These are phyloP conservation scores for Leccinum uliginosum DNA, from an alignment of 768 basidiomycete species.

Conservation along the genomic window DNA sequence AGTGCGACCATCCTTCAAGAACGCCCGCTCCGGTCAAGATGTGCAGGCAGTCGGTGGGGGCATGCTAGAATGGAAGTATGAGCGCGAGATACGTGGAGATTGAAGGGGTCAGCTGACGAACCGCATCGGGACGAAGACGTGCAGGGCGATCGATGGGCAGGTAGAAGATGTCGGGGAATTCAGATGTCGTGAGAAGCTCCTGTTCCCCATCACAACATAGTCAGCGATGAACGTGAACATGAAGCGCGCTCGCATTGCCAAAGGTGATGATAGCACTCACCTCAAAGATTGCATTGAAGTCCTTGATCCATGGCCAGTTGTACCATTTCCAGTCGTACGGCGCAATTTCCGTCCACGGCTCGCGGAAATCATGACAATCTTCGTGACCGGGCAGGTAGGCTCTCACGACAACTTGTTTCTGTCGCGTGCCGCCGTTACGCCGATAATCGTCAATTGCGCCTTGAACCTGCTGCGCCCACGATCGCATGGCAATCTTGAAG, in stretches of 20 bases:
- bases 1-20: constrained; percentile 49
- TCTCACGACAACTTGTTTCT: constrained; percentile 49
- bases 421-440: constrained; percentile 22
- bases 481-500: constrained; percentile 52
- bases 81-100: background rate
- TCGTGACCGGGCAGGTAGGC: constrained; percentile 66
- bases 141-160: constrained; percentile 59
- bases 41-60: constrained; percentile 43
- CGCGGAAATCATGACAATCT: constrained; percentile 47
- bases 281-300: constrained; percentile 57
- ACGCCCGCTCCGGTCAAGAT: constrained; percentile 44
- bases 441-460: constrained; percentile 35
- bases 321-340: constrained; percentile 49
- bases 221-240: background rate
- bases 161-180: constrained; percentile 54
- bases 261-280: constrained; percentile 29
- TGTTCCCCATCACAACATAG: constrained; percentile 18
- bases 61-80: constrained; percentile 30
- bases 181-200: constrained; percentile 37
- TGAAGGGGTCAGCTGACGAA: constrained; percentile 28
- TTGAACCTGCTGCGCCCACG: constrained; percentile 54
- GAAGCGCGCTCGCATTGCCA: no score
- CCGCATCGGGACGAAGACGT: constrained; percentile 60
- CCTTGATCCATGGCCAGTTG: constrained; percentile 61
- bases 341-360: constrained; percentile 45